These are phyloP conservation scores for Anthostomella pinea DNA, from an alignment of 2,329 filamentous ascomycete species.

Conservation along the genomic window DNA sequence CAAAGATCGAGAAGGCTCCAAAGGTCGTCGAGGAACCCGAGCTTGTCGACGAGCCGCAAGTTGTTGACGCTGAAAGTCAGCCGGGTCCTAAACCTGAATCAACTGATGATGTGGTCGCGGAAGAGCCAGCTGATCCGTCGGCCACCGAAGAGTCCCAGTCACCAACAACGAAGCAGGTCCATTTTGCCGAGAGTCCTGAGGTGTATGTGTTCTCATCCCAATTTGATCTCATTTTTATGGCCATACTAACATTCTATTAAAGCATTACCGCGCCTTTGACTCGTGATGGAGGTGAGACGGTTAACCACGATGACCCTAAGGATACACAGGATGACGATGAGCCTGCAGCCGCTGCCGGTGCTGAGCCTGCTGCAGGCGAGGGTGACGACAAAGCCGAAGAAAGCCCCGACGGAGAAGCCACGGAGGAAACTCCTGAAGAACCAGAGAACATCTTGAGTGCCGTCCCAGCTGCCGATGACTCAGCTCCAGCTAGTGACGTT, in stretches of 20 bases:
- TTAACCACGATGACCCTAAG: background rate
- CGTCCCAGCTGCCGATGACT: background rate
- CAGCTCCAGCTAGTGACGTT: background rate
- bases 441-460: background rate
- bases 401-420: background rate
- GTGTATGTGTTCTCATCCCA: constrained; percentile 9
- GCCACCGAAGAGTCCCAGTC: constrained; percentile 1
- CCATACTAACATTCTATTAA: constrained; percentile 3
- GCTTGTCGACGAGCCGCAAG: background rate
- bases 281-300: constrained; percentile 3
- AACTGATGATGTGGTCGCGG: background rate
- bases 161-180: constrained; percentile 6
- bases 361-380: constrained; percentile 1
- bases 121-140: constrained; percentile 1
- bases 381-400: constrained; percentile 1
- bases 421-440: background rate
- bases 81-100: constrained; percentile 2
- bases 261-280: constrained; percentile 8
- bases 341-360: background rate
- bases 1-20: no score
- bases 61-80: background rate
- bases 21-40: constrained; percentile 4
- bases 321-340: constrained; percentile 4
- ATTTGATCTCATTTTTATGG: background rate
- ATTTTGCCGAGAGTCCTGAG: constrained; percentile 7